Evolutionary conservation across 108 stramenopile species (phyloP), one percentile per base, ranked within the genome.

Genomic region (Nitzschia sp.): DNA sequence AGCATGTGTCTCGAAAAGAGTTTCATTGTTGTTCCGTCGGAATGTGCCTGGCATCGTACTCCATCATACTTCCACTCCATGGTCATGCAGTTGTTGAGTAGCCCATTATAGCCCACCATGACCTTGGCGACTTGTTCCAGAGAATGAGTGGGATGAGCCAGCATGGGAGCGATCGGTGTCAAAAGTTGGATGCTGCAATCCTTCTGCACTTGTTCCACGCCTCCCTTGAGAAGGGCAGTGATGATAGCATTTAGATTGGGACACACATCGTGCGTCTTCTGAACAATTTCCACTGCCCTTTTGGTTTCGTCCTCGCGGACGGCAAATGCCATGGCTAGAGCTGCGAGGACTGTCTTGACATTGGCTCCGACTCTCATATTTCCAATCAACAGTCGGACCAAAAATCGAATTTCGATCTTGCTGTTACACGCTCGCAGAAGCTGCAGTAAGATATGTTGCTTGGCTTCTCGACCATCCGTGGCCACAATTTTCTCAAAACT

Each of bases 1-100:
- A 95, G 85, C 53, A 80, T 61, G 66, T 92, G 91, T 0, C 96
- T 81, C 22, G 78, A 83, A 69, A 92, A 97, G 27, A 97, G 80
- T 53, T 71, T 69, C 1, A 83, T 48, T 13, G 27, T 60, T 53
- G 29, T 66, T 32, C 80, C 73, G 63, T 69, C 66, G 50, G 63
- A 81, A 72, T 97, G 96, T 28, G 94, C 82, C 73, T 96, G 94
- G 0, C 91, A 88, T 9, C 96, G 81, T 53, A 92, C 84, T 21
- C 96, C 96, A 68, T 97, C 96, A 63, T 96, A 96, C 67, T 97
- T 97, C 79, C 76, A 94, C 76, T 97, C 96, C 70, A 79, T 59
- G 1, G 68, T 53, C n/a, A 58, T 72, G 5, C 27, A 2, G 9
- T 28, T 11, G 30, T 3, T 6, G 23, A 8, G 23, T 3, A 22